A percentile compares a stretch with the other conserved stretches of the same genome.
Conservation (phyloP, 257 asterid genomes). For the Solanum lignicaule region DNA sequence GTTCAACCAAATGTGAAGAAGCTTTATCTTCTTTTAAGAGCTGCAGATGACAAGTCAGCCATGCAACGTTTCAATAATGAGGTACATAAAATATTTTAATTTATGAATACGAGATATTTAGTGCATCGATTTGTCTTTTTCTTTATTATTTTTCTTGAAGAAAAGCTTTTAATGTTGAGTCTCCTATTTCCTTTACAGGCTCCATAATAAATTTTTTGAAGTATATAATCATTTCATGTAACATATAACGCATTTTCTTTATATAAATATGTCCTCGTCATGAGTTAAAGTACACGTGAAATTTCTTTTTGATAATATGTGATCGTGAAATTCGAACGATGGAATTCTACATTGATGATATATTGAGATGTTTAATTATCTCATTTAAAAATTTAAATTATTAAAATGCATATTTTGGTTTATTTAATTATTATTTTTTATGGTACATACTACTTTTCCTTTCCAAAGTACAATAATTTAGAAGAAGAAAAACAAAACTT, state of each 20-base stretch:
- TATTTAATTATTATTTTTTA: not conserved
- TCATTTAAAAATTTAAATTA: not conserved
- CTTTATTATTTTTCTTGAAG: not conserved
- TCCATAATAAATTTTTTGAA: not conserved
- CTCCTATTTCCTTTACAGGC: too few species aligned
- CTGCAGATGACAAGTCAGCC: slow-evolving; percentile 54
- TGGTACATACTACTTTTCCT: not conserved
- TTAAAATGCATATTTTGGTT: not conserved
- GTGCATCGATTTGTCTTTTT: not conserved
- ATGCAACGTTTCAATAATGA: slow-evolving; percentile 56
- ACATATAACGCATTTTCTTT: not conserved
- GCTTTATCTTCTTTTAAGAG: slow-evolving; percentile 79
- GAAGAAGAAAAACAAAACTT: not conserved
- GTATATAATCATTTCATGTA: not conserved
- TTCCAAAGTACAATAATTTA: not conserved
- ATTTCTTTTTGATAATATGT: not conserved
- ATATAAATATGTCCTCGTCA: not conserved
- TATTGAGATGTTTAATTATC: not conserved
- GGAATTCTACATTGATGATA: too few species aligned
- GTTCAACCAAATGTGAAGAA: slow-evolving; percentile 80
- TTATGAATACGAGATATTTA: not conserved
- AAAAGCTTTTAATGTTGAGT: not conserved
- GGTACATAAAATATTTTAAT: slow-evolving; percentile 22
- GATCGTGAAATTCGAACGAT: not conserved
- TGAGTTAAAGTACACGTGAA: not conserved